Evolutionary conservation across 768 basidiomycete species (phyloP).

Genomic region (Tulasnella sp.): DNA sequence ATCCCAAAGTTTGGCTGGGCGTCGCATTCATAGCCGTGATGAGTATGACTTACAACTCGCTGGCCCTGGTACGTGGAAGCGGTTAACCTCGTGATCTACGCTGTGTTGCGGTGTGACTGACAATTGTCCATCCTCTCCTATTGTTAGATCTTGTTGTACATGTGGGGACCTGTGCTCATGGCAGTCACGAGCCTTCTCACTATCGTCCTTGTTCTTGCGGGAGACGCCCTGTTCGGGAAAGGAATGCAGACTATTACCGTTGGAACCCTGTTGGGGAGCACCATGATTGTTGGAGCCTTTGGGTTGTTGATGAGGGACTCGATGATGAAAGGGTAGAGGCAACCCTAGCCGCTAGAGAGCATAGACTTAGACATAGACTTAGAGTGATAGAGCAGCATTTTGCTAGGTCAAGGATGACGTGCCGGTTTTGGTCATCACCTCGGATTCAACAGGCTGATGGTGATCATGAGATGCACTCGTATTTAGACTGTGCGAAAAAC

Average conservation of each 20-base stretch:
- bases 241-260: slow-evolving; percentile 57
- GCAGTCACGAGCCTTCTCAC: slow-evolving; percentile 93
- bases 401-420: neutral
- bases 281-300: slow-evolving; percentile 78
- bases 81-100: neutral
- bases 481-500: too few relatives aligned
- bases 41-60: slow-evolving; percentile 78
- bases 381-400: neutral
- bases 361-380: neutral
- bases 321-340: slow-evolving; percentile 36
- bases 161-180: slow-evolving; percentile 84
- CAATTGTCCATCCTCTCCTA: neutral
- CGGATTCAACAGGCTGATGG: neutral
- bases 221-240: slow-evolving; percentile 70
- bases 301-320: slow-evolving; percentile 72
- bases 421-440: neutral
- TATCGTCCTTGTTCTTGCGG: slow-evolving; percentile 79
- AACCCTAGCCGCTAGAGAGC: neutral
- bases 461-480: neutral
- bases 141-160: slow-evolving; percentile 64
- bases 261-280: slow-evolving; percentile 72
- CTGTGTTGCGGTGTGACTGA: neutral
- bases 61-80: slow-evolving; percentile 64
- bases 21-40: slow-evolving; percentile 67
- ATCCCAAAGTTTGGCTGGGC: slow-evolving; percentile 43